Evolutionary conservation across 1,284 basidiomycete genomes (phyloP), one percentile per base, ranked within the genome.

Genomic region (Ceratobasidium sp.): DNA sequence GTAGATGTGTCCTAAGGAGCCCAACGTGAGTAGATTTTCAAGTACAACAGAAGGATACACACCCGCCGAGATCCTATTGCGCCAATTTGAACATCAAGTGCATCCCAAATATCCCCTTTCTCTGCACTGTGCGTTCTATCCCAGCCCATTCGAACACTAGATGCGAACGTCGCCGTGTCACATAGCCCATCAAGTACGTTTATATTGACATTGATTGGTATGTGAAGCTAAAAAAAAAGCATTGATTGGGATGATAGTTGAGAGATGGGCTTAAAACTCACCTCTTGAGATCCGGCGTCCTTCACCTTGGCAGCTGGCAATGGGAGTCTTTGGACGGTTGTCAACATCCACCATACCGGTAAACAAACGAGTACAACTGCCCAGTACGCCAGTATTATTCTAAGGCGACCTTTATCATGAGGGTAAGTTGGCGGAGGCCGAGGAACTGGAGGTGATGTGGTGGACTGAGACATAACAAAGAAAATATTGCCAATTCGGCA

Each of bases 281-380:
- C 84, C 33, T 33, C 9, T 88, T 84, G 82, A 91, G 89, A n/a
- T 86, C 86, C 40, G n/a, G 73, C 73, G 23, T 76, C 39, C 58
- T 85, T 84, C 42, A 96, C 91, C 53, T 90, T 89, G 75, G 86
- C 85, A n/a, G 88, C 87, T 1, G 96, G 95, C 20, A 97, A 86
- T 0, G 92, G 87, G 20, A 94, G 88, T 42, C 95, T 90, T 83
- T 95, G 89, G 56, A 97, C 96, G 80, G 93, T 94, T 2, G 96
- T 97, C 28, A 94, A 92, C 64, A 87, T 88, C 95, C 94, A 97
- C 96, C 96, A 98, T 63, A 94, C 88, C 3, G 96, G 96, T 23
- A 95, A 78, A 1, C 92, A 91, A 7, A 94, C 85, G 28, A 96
- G 80, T 28, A 97, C 87, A 46, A 95, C 86, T 40, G 89, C 79